phyloP scores from a whole-genome alignment of 1,284 basidiomycete species.

The Ceratobasidium papillatum region DNA sequence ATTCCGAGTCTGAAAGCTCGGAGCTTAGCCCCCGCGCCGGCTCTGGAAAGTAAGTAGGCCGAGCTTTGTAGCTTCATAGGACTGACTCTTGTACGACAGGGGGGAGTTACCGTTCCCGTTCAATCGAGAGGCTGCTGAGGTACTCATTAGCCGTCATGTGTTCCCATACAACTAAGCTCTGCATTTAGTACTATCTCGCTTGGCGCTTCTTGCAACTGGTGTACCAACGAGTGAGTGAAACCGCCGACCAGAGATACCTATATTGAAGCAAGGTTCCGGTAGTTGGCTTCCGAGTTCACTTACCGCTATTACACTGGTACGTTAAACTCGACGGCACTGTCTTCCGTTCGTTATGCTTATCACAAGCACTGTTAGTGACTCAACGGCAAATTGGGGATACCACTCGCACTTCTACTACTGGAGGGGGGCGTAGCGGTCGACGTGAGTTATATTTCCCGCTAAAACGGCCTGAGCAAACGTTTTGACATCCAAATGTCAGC shows the following conservation, averaged over 20 bases:
- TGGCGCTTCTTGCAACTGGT: background rate
- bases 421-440: background rate
- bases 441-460: background rate
- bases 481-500: background rate
- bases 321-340: too few species aligned
- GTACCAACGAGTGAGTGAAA: background rate
- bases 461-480: too few species aligned
- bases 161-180: background rate
- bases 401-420: background rate
- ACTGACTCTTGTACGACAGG: too few species aligned
- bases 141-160: too few species aligned
- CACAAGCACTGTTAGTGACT: background rate
- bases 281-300: background rate
- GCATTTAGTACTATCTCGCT: background rate
- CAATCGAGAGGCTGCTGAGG: background rate
- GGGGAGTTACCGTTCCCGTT: constrained; percentile 6
- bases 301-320: background rate
- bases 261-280: background rate
- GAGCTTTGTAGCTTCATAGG: too few species aligned
- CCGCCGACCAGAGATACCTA: background rate
- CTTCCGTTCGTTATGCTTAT: too few species aligned
- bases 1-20: too few species aligned
- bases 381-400: background rate
- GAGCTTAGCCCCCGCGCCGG: too few species aligned
- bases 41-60: background rate